Evolutionary conservation across 83 land plant genomes (phyloP).

Genomic region (Picea abies): DNA sequence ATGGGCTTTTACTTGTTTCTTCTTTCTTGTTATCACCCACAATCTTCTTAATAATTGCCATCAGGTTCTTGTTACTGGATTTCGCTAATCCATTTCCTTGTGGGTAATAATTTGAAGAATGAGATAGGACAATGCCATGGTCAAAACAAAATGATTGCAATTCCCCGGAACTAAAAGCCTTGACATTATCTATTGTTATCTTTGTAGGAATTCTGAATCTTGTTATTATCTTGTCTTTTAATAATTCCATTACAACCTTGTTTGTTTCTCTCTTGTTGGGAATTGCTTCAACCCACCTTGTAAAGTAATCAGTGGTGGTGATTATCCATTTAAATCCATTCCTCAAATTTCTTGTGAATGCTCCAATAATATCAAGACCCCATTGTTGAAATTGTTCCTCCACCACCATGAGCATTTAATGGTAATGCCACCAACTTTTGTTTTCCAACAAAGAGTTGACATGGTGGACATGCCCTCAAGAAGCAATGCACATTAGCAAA

Average conservation of each 20-base stretch:
- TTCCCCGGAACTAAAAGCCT: background rate
- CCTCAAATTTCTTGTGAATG: background rate
- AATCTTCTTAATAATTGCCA: background rate
- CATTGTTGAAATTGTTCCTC: background rate
- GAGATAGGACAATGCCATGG: background rate
- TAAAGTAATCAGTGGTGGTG: background rate
- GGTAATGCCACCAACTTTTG: background rate
- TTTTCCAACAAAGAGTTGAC: background rate
- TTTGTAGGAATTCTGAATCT: background rate
- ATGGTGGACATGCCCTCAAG: background rate
- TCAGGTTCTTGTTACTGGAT: background rate
- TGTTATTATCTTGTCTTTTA: background rate
- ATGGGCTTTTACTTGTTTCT: too few species aligned
- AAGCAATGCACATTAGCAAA: background rate
- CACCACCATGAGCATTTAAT: background rate
- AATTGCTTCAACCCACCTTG: background rate
- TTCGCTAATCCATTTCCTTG: background rate
- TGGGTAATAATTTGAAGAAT: background rate
- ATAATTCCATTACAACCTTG: background rate
- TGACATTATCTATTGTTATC: background rate
- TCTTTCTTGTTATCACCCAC: too few species aligned
- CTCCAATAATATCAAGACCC: background rate
- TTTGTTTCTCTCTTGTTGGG: background rate
- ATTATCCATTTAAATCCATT: background rate
- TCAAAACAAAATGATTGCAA: background rate